Conservation (phyloP, 2,329 filamentous ascomycete genomes). For the Aureobasidium musti region DNA sequence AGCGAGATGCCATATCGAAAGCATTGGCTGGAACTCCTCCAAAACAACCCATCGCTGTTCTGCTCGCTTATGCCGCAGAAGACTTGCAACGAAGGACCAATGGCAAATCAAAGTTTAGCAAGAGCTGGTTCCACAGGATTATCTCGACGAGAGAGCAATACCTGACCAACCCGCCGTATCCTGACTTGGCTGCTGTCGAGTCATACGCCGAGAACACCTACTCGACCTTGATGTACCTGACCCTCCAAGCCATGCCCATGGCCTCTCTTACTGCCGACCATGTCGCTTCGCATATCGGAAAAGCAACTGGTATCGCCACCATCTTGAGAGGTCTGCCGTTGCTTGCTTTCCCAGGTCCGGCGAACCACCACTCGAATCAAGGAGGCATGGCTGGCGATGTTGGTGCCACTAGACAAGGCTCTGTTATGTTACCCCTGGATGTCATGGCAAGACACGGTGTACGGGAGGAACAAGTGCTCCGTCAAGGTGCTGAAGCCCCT, state of each 20-base stretch:
- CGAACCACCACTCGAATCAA: conserved; percentile 58
- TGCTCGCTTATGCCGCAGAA: conserved; percentile 72
- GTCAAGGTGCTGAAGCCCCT: conserved; percentile 72
- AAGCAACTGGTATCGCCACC: conserved; percentile 84
- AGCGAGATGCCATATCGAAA: conserved; percentile 79
- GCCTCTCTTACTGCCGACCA: conserved; percentile 86
- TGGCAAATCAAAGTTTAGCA: conserved; percentile 55
- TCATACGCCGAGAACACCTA: conserved; percentile 94
- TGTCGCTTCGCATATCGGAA: conserved; percentile 91
- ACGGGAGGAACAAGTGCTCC: conserved; percentile 85
- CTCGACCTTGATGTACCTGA: conserved; percentile 86
- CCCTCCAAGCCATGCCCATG: conserved; percentile 75
- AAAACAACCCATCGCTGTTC: conserved; percentile 85
- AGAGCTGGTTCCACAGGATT: conserved; percentile 63
- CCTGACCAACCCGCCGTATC: conserved; percentile 79
- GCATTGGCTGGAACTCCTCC: conserved; percentile 77
- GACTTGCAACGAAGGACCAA: conserved; percentile 54
- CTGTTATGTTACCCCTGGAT: conserved; percentile 81
- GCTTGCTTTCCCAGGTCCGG: conserved; percentile 73
- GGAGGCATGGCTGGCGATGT: conserved; percentile 44
- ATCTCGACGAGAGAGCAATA: conserved; percentile 80
- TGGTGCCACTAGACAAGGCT: conserved; percentile 56
- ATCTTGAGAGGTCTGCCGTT: conserved; percentile 85
- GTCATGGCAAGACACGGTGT: conserved; percentile 81
- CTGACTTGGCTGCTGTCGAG: conserved; percentile 72